These are phyloP conservation scores for Saposhnikovia divaricata DNA, from an alignment of 129 eudicot genomes.

Conservation along the genomic window DNA sequence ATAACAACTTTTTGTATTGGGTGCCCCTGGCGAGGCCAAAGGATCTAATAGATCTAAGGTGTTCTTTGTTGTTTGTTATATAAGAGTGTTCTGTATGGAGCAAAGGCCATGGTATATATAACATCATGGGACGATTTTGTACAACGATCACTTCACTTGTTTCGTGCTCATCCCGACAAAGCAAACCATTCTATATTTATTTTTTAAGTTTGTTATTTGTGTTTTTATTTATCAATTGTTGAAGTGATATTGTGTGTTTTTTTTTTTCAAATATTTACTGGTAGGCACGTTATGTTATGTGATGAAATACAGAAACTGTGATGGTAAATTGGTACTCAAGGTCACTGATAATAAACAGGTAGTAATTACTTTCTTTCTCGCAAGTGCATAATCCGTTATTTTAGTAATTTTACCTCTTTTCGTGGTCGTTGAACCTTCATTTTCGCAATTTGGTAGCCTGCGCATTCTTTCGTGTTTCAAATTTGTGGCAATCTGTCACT, in stretches of 20 bases:
- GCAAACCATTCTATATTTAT: conserved; percentile 8
- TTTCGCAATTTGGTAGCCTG: no score
- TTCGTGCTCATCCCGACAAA: conserved; percentile 67
- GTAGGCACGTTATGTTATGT: conserved; percentile 84
- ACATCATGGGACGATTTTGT: conserved; percentile 76
- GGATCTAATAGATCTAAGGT: no score
- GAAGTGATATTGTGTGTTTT: neutral
- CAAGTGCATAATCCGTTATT: no score
- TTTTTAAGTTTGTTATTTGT: no score
- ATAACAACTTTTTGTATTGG: no score
- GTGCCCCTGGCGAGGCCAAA: no score
- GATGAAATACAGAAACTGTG: conserved; percentile 88
- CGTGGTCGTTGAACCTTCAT: no score
- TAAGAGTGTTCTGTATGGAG: no score
- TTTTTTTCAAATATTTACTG: neutral
- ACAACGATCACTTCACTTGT: conserved; percentile 65
- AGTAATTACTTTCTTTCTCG: conserved; percentile 14
- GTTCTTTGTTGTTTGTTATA: no score
- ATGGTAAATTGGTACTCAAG: conserved; percentile 91
- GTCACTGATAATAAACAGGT: conserved; percentile 93
- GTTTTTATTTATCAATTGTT: neutral
- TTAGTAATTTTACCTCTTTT: no score
- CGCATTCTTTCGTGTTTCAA: no score
- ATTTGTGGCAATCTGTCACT: no score
- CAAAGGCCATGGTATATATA: conserved; percentile 60